Base-by-base conservation (phyloP, 2,329 filamentous ascomycete species). In the Fusarium setosum region DNA sequence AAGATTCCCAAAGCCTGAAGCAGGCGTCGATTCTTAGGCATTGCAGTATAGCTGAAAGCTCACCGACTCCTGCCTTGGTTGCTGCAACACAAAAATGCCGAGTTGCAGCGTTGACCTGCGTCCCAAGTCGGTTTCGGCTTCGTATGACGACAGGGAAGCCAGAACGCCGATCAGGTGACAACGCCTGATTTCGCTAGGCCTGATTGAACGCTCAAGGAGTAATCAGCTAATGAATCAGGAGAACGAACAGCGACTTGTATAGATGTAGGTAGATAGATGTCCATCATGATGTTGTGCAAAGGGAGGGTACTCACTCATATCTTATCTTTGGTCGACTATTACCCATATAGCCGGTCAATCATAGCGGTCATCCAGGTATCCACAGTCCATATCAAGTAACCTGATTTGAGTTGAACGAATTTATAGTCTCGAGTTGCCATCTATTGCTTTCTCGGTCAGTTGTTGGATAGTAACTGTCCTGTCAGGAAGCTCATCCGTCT, bases 361-460 rank as follows among this genome's bases (percentile, higher is more conserved):
- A 63, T 8, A 63, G 31, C 53, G 38, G 20, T 37, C n/a, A 48
- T 63, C 42, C 23, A 6, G 4, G 63, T 60, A 44, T 40, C 63
- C 64, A 67, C 63, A 40, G 55, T 54, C 64, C 55, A 35, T 40
- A 66, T 60, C 9, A 35, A 63, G 61, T 63, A 59, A 63, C 29
- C 31, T 18, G 38, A 23, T 20, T 26, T 35, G 38, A 23, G 37
- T 34, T 29, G 18, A 23, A 32, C 26, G 37, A n/a, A 18, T 23
- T 24, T 18, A 42, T 53, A 42, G n/a, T 23, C 12, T 20, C 29
- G 35, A 17, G n/a, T 37, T 21, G 6, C 18, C 32, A 9, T 6
- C 26, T 44, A 34, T 35, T 6, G 26, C 29, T 35, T 53, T 45
- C 21, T 45, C 21, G 35, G 35, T 23, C 29, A 29, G 49, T 5